Evolutionary conservation across 371 early-diverging fungal species (phyloP), one percentile per base, ranked within the genome.

Genomic region (Mucor racemosus): DNA sequence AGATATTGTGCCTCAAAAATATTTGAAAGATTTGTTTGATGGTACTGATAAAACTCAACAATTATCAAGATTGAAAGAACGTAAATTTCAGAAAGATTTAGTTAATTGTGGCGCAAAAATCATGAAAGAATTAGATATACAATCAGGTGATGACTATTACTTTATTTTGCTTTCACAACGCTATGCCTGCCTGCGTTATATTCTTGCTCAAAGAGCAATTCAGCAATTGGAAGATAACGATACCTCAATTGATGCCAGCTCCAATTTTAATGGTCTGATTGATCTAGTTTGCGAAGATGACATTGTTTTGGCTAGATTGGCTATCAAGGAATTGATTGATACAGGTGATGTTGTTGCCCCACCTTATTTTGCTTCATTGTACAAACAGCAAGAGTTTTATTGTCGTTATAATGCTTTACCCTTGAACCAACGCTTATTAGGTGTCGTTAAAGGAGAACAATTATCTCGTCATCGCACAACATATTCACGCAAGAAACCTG

Each of bases 281-380:
- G 76, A 77, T 13, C 35, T 75, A 10, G 63, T 80, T 7, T 66
- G 69, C 10, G 48, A 68, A 10, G 64, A 74, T 1, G 71, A 78
- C 7, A 66, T 72, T 0, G 75, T 74, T 0, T 53, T 83, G 40
- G 73, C 72, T 10, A 72, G 71, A 33, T 61, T 83, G 26, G 74
- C 76, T 11, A 76, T 83, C 39, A 83, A 83, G 34, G 83, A 83
- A 62, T 41, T 83, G 62, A 69, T 79, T 21, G 83, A 83, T 50
- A 74, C 76, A n/a, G 73, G 74, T 0, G 83, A 83, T 64, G 58
- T 71, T 1, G 58, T 71, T 0, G 80, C 78, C 5, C 68, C 83
- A 8, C 66, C 76, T 5, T 70, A 76, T 60, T 82, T 82, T 73
- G 80, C 83, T 13, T 63, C 64, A 0, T 14, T 53, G 3, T 76